Evolutionary conservation across 345 rosid species (phyloP), one percentile per base, ranked within the genome.

Genomic region (Fremontodendron californicum): DNA sequence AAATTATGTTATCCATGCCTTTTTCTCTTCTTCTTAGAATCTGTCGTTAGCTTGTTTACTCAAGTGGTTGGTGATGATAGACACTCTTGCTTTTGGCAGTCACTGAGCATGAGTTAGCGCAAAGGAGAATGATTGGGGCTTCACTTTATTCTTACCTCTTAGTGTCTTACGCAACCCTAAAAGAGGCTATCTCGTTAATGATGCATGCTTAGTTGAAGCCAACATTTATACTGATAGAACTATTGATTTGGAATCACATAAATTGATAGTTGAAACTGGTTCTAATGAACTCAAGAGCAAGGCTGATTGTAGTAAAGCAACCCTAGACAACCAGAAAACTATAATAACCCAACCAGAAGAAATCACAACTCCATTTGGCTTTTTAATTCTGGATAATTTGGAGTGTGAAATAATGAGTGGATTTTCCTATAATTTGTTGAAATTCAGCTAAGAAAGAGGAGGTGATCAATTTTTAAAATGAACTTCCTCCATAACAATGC

Each of bases 101-200:
- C 51, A 79, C 87, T 19, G 85, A 83, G 18, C 90, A 86, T 79
- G 89, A 87, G 81, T 89, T 89, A 87, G 82, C 70, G 81, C 82
- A 40, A 77, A 81, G 21, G 84, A 83, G 80, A 80, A 83, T 70
- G 87, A 86, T 40, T 85, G 89, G 90, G 91, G 93, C 33, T 88
- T 86, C 75, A 81, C 84, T 23, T 78, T 86, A 52, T 89, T 89
- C 78, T 85, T 88, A 88, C 82, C 87, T 49, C 91, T 89, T 13
- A 70, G 86, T 49, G 89, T 84, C 51, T 81, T 89, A 37, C 84
- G 84, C 79, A 82, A 88, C 48, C 87, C 91, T 29, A 60, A 74
- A 21, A 86, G 86, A 82, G 93, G 91, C 54, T 89, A 74, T 79
- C 78, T 87, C 42, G 86, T 85, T 77, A 85, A 88, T 77, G 89